Percentiles rank a stretch among this genome's conserved stretches.
These are phyloP conservation scores for Cladosporium sphaerospermum DNA, from an alignment of 2,329 filamentous ascomycete genomes.

Conservation along the genomic window DNA sequence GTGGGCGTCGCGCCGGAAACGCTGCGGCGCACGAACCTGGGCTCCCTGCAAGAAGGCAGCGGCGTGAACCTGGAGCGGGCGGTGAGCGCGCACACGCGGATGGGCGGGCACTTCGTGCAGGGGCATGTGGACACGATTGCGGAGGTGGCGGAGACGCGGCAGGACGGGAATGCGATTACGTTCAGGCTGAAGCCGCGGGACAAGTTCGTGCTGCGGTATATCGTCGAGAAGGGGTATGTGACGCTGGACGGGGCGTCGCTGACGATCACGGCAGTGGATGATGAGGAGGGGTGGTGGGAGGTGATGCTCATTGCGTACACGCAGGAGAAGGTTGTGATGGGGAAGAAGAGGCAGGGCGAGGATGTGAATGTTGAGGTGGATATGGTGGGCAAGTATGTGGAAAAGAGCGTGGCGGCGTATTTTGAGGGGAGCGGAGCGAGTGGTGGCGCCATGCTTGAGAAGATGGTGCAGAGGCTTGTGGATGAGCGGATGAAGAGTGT, in stretches of 20 bases:
- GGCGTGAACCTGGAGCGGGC: conserved; percentile 90
- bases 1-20: conserved; percentile 95
- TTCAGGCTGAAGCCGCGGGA: conserved; percentile 73
- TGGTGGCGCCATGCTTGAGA: conserved; percentile 45
- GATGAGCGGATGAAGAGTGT: conserved; percentile 54
- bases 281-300: conserved; percentile 81
- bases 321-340: conserved; percentile 82
- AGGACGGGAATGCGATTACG: conserved; percentile 85
- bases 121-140: conserved; percentile 93
- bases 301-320: conserved; percentile 98
- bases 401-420: conserved; percentile 82
- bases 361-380: conserved; percentile 90
- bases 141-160: conserved; percentile 61
- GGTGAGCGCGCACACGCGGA: conserved; percentile 82
- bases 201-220: conserved; percentile 66
- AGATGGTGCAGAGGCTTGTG: conserved; percentile 60
- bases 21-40: conserved; percentile 91
- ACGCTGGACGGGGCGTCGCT: conserved; percentile 91
- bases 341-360: conserved; percentile 70
- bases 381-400: conserved; percentile 77
- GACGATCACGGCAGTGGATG: conserved; percentile 82
- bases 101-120: conserved; percentile 98
- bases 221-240: conserved; percentile 95
- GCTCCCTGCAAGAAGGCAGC: conserved; percentile 58
- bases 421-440: conserved; percentile 53